Evolutionary conservation across 805 yeast species (phyloP), one percentile per base, ranked within the genome.

Genomic region (Grigorovia jiainica): DNA sequence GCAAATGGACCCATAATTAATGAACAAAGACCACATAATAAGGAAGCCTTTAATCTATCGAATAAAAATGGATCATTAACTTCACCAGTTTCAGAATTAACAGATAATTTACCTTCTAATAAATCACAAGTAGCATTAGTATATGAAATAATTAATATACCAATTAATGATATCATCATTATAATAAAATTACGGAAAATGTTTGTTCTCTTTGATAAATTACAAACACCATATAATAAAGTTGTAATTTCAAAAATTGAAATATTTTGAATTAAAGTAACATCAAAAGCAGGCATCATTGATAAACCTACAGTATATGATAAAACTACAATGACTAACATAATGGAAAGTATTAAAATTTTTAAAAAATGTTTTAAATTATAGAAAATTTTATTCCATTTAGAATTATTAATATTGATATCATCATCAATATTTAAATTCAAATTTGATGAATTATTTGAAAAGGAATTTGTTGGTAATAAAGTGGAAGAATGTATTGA

Each of bases 31-130:
- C 66, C 66, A 34, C 60, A 56, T 15, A 59, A 49, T 40, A 61
- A 45, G 20, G 58, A 49, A 16, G 64, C 62, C 37, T 59, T 60
- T 32, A 61, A 45, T 44, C 66, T 54, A 43, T 60, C 64, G 36
- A 61, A 61, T 13, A 61, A 49, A 39, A 54, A 61, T 4, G 66
- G 66, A 40, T 60, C 59, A 20, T 52, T 53, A 11, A 61, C 51
- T 40, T 60, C 64, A n/a, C 61, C 62, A 0, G 66, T 61, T 16
- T 51, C 55, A 38, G 51, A 47, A 41, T 61, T 58, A 29, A 58
- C 47, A 16, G 63, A 53, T 33, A 56, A 33, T 44, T 59, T 59
- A n/a, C 63, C 64, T 11, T 61, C 57, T 21, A 58, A 44, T 39
- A 59, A 36, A 40, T 57, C 62, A 32, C 61, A 54, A 5, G 64